A percentile compares a stretch with the other conserved stretches of the same genome.
Conservation (phyloP, 805 yeast species). For the Candida ficus region DNA sequence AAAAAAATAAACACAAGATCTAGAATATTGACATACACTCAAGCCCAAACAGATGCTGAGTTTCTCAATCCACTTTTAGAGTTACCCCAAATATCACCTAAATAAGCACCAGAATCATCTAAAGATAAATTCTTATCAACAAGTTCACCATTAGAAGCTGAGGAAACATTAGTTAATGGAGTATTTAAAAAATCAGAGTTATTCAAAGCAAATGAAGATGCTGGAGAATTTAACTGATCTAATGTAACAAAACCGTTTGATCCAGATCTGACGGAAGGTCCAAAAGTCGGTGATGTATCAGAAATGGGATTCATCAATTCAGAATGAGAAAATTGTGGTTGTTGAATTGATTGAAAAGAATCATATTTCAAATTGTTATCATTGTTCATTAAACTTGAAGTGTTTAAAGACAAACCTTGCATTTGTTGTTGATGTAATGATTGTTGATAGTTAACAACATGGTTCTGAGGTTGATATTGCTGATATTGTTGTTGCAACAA, state of each 20-base stretch:
- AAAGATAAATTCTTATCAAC: constrained; percentile 14
- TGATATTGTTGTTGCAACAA: constrained; percentile 4
- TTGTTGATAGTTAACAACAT: neutral
- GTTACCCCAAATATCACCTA: constrained; percentile 25
- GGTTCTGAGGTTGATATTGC: constrained; percentile 1
- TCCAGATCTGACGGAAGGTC: constrained; percentile 12
- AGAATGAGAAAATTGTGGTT: constrained; percentile 12
- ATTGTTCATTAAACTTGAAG: neutral
- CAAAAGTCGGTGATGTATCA: constrained; percentile 16
- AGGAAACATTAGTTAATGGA: constrained; percentile 9
- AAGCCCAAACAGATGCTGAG: constrained; percentile 27
- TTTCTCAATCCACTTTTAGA: constrained; percentile 16
- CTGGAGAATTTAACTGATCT: constrained; percentile 13
- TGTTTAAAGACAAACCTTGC: constrained; percentile 1
- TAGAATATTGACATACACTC: too few species aligned
- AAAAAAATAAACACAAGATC: neutral
- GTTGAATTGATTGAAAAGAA: constrained; percentile 11
- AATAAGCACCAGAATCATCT: constrained; percentile 18
- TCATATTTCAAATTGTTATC: constrained; percentile 7
- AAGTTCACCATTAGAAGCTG: constrained; percentile 5
- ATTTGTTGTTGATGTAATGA: constrained; percentile 2
- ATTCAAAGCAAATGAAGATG: constrained; percentile 15
- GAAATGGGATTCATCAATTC: constrained; percentile 14
- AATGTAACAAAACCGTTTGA: constrained; percentile 13
- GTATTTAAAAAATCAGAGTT: constrained; percentile 13